Evolutionary conservation across 306 rosid genomes (phyloP).

Genomic region (Citrullus amarus): DNA sequence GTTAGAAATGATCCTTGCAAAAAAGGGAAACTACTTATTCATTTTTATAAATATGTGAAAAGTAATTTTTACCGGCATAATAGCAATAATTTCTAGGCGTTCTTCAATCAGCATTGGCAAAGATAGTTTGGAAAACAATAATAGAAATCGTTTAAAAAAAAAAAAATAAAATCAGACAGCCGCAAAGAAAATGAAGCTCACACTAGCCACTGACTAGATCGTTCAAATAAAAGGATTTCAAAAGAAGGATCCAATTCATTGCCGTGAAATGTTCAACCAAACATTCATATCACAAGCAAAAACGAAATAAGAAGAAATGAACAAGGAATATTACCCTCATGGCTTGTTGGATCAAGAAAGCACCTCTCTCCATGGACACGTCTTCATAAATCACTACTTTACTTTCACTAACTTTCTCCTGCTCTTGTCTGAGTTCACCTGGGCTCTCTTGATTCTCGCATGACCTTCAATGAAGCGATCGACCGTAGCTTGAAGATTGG

Average conservation of each 20-base stretch:
- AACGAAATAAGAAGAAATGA: background rate
- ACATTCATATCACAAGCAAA: background rate
- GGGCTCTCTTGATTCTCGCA: constrained; percentile 82
- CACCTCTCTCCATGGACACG: constrained; percentile 90
- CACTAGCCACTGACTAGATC: background rate
- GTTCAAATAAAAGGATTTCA: background rate
- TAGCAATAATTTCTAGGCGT: background rate
- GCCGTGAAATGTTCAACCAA: background rate
- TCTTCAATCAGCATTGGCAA: background rate
- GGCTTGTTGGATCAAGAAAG: constrained; percentile 95
- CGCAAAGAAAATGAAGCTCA: background rate
- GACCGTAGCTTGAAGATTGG: constrained; percentile 60
- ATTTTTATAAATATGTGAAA: no score
- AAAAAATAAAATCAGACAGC: background rate
- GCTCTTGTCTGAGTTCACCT: constrained; percentile 19
- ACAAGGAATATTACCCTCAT: constrained; percentile 59
- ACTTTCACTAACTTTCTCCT: constrained; percentile 39
- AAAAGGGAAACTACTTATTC: no score
- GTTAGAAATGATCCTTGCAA: no score
- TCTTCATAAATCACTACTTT: constrained; percentile 71
- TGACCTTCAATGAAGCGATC: constrained; percentile 96
- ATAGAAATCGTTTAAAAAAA: background rate
- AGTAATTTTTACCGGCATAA: background rate
- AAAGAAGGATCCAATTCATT: background rate
- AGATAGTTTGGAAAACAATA: background rate